These are phyloP conservation scores for Sesbania bispinosa DNA, from an alignment of 306 rosid genomes.

Conservation along the genomic window DNA sequence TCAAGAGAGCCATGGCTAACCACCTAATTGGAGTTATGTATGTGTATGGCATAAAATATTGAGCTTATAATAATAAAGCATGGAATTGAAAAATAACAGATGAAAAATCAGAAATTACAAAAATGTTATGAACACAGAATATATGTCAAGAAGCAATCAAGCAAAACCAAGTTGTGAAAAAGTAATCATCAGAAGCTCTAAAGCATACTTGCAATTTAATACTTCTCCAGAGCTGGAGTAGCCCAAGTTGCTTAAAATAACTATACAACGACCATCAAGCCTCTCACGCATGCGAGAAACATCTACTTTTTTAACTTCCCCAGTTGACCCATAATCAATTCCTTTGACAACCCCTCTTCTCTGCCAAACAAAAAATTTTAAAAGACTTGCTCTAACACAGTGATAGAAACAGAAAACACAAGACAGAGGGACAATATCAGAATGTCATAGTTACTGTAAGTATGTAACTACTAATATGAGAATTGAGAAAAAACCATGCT, in stretches of 20 bases:
- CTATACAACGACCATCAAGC: conserved; percentile 76
- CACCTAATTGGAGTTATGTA: neutral
- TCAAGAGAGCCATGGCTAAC: neutral
- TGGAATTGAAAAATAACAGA: neutral
- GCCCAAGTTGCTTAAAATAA: conserved; percentile 74
- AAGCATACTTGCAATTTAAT: conserved; percentile 80
- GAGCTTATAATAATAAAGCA: neutral
- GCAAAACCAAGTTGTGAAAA: neutral
- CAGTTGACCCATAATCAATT: conserved; percentile 82
- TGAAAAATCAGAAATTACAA: neutral
- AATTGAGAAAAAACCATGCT: neutral
- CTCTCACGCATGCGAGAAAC: conserved; percentile 70
- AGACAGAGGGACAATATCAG: neutral
- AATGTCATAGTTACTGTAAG: neutral
- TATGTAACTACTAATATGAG: neutral
- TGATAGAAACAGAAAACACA: conserved; percentile 10
- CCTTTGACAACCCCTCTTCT: conserved; percentile 76
- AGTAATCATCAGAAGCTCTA: neutral
- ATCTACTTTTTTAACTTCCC: conserved; percentile 77
- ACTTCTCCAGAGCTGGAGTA: conserved; percentile 83
- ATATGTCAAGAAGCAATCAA: neutral
- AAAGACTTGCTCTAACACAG: conserved; percentile 4
- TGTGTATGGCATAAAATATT: neutral
- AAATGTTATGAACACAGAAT: neutral
- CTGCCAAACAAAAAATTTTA: conserved; percentile 36